Evolutionary conservation across 805 yeast genomes (phyloP).

Genomic region (Pichia californica): DNA sequence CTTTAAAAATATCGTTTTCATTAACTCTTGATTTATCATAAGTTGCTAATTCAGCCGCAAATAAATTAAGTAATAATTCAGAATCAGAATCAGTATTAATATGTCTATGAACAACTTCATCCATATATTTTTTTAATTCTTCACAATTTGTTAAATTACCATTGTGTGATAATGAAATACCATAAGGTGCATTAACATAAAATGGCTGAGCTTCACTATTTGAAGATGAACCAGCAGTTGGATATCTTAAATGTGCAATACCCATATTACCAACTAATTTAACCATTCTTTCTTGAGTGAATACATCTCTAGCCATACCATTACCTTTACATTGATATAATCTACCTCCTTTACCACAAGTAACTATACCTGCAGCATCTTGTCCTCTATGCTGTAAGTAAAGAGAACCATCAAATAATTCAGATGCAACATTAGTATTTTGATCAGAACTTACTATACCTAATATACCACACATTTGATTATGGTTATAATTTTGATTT

Average conservation of each 20-base stretch:
- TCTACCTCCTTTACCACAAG: conserved; percentile 91
- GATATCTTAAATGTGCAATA: conserved; percentile 88
- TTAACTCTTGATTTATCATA: conserved; percentile 91
- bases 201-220: conserved; percentile 98
- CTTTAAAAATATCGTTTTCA: conserved; percentile 81
- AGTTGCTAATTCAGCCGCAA: conserved; percentile 87
- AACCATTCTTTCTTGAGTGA: conserved; percentile 72
- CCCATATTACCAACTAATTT: conserved; percentile 93
- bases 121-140: conserved; percentile 71
- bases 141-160: conserved; percentile 90
- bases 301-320: conserved; percentile 98
- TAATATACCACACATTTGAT: conserved; percentile 88
- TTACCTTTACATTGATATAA: conserved; percentile 97
- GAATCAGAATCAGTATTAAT: conserved; percentile 96
- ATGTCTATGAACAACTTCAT: conserved; percentile 92
- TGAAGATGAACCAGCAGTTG: conserved; percentile 95
- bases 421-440: conserved; percentile 71
- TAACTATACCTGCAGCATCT: conserved; percentile 98
- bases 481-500: no score
- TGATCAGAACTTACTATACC: conserved; percentile 83
- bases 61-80: conserved; percentile 80
- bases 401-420: conserved; percentile 85
- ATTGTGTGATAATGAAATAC: conserved; percentile 84
- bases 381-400: conserved; percentile 96
- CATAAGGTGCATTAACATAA: conserved; percentile 95